Base-by-base conservation (phyloP, 768 basidiomycete genomes). In the Favolaschia claudopus region DNA sequence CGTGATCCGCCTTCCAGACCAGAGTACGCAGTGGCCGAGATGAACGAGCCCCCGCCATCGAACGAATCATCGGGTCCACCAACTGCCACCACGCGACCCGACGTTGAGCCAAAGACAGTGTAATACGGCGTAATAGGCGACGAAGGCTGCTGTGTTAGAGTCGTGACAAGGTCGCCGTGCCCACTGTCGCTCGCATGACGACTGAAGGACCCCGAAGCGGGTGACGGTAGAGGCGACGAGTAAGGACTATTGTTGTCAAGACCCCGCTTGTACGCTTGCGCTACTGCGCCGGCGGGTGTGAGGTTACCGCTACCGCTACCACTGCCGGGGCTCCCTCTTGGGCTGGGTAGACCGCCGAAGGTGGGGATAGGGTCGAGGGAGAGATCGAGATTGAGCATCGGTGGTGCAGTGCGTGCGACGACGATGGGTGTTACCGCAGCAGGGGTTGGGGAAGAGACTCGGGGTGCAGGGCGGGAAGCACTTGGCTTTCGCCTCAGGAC, bases 91-190 rank as follows among this genome's bases (percentile, higher is more conserved):
- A 81, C 71, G 8, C 76, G 77, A 1, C 77, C 84, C 1, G 81
- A 74, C 0, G 75, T 68, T 7, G 77, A 74, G 1, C 86, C 86
- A 55, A 85, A 79, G 15, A 87, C 79, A 4, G 85, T 84, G 62
- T 85, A 86, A 48, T 86, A 84, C n/a, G 85, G 84, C 10, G 72
- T 75, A 31, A 67, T 62, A 5, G 68, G 59, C 29, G 62, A 33
- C 20, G 62, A 58, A 7, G 52, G 28, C 13, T 48, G 37, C 27
- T 31, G 48, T 36, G 12, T 20, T 43, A 1, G 37, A 28, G 28
- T 3, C 59, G 22, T 2, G 58, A 29, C 40, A 54, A 42, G 55
- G 37, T 33, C 52, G 19, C 25, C 34, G 44, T 27, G 47, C 12
- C 28, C 58, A 45, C 20, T 52, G 17, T 60, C 44, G 29, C 50